Evolutionary conservation across 345 rosid species (phyloP), one percentile per base, ranked within the genome.

Genomic region (Populus deltoides): DNA sequence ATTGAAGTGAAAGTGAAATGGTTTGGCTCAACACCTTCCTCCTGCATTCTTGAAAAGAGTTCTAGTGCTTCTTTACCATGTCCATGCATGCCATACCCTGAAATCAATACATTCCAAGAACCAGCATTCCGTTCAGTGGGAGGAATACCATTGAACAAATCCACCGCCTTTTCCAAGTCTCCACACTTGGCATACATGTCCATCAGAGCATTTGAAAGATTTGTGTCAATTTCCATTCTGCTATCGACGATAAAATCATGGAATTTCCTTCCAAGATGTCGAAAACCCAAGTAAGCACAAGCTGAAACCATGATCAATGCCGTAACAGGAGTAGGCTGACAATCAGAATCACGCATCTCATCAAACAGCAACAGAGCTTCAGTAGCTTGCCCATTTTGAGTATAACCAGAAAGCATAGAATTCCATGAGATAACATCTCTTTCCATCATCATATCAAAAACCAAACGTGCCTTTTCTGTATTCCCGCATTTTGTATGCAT

Each of bases 141-240:
- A 77, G 73, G 75, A 55, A 82, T 78, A 51, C 75, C 68, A 53
- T 84, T 78, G 78, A 91, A 91, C 79, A 88, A 78, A 25, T 29
- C 74, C 75, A 76, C 68, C 39, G 89, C 86, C 24, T 89, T 83
- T 33, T 80, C 80, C 51, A 91, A 79, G 69, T 89, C 88, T 49
- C 94, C 91, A 75, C 90, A 88, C 81, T 89, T 91, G 4, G 88
- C 90, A 72, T 88, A 87, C 91, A 87, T 87, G 78, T 85, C 89
- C 63, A 85, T 79, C 81, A 89, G 36, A 41, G 92, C 88, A 81
- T 82, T 89, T 65, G 72, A 33, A 20, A 89, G 84, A 78, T 62
- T 81, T 47, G 76, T 59, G 70, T 88, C 83, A 18, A 85, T 78
- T 36, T 79, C 75, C 31, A 79, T 83, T 29, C 74, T 86, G 66